Evolutionary conservation across 2,329 filamentous ascomycete species (phyloP), one percentile per base, ranked within the genome.

Genomic region (Fusarium phyllophilum): DNA sequence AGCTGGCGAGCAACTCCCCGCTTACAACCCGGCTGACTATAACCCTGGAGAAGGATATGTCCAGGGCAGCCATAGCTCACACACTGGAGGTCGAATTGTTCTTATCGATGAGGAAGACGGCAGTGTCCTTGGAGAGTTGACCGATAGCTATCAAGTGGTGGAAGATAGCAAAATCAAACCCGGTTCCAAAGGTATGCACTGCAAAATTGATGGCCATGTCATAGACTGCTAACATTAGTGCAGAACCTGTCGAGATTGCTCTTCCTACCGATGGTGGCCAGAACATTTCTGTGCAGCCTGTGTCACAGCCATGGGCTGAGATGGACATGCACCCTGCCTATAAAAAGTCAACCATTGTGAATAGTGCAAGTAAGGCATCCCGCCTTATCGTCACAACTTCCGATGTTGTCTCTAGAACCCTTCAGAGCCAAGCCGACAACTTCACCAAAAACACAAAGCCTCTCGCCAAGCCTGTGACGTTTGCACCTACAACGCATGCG

Each of bases 81-180:
- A 79, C 36, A 34, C 68, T 22, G 81, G 78, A 41, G 94, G 95
- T 22, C 91, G 96, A 81, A 96, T 98, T 76, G 96, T 99, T 10
- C 88, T 99, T 15, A 87, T 99, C 22, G 95, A 99, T 79, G 96
- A 99, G 83, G 96, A 98, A 81, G 93, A 99, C 83, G 96, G 96
- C 59, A 97, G 94, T 77, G 93, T 99, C 14, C 93, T 99, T 34
- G 96, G 96, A 51, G 96, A 99, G 84, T 85, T 99, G 70, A 91
- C 93, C 66, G 93, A 96, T 66, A 93, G 92, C 24, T 96, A 94
- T 78, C 87, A 95, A 74, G 89, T 97, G 24, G 87, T 96, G 22
- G 95, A 98, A 79, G 90, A 95, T 74, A 86, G 89, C 34, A 88
- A 87, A 57, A 87, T 99, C 71, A 90, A 92, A 80, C 91, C 92